phyloP scores from a whole-genome alignment of 495 filamentous ascomycete species.

The Poronia punctata region DNA sequence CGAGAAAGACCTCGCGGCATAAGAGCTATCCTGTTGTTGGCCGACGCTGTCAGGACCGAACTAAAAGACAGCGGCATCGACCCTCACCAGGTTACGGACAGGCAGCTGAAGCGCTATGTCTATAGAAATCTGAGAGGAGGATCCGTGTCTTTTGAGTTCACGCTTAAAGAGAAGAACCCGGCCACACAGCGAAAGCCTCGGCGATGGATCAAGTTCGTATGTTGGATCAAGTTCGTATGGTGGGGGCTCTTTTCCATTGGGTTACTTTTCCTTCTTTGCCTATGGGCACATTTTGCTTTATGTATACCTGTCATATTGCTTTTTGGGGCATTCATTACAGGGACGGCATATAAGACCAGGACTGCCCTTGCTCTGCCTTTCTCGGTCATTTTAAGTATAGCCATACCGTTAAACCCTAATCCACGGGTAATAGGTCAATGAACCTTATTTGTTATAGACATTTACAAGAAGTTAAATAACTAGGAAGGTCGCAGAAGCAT shows the following conservation, averaged over 20 bases:
- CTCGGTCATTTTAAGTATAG: too few species aligned
- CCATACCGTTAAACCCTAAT: too few species aligned
- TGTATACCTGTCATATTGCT: neutral
- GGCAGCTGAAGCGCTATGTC: conserved; percentile 8
- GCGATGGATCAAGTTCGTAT: neutral
- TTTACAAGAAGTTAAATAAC: too few species aligned
- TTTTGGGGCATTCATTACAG: neutral
- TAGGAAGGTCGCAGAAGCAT: too few species aligned
- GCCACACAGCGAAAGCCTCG: too few species aligned
- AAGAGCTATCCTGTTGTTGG: conserved; percentile 11
- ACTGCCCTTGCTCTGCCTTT: neutral
- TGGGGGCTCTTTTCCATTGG: neutral
- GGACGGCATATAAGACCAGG: neutral
- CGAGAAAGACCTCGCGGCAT: conserved; percentile 7
- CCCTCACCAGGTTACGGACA: conserved; percentile 7
- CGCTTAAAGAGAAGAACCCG: conserved; percentile 5
- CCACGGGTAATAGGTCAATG: too few species aligned
- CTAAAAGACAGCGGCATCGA: conserved; percentile 9
- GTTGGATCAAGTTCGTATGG: conserved; percentile 1
- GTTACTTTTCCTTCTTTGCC: neutral
- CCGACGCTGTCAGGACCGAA: conserved; percentile 9
- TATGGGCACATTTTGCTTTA: neutral
- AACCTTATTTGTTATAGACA: too few species aligned
- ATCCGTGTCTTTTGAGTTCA: conserved; percentile 9
- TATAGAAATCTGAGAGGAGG: conserved; percentile 10